Conservation (phyloP, 73 alveolate species). For the Blepharisma stoltei region DNA sequence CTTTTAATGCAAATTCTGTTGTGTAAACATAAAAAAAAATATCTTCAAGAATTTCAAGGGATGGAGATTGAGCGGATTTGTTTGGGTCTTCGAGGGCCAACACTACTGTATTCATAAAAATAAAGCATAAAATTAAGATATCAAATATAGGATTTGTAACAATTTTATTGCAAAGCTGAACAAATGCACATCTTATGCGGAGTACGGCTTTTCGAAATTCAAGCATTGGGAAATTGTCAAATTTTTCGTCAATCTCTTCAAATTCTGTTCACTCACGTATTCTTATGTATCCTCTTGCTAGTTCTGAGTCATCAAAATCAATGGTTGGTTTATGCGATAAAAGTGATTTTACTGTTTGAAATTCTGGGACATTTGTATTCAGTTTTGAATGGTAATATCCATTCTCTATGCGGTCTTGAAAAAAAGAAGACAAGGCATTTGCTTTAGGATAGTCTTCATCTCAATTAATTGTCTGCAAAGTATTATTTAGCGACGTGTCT, state of each 20-base stretch:
- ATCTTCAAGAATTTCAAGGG: constrained; percentile 8
- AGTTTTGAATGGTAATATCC: too few relatives aligned
- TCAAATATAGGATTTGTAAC: constrained; percentile 34
- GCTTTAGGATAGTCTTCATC: too few relatives aligned
- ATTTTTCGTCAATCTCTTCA: background rate
- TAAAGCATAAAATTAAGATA: background rate
- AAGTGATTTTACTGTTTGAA: too few relatives aligned
- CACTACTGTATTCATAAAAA: constrained; percentile 33
- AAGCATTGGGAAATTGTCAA: background rate
- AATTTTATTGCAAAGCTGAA: constrained; percentile 2
- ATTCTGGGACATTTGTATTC: too few relatives aligned
- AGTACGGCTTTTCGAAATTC: constrained; percentile 11
- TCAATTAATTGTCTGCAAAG: too few relatives aligned
- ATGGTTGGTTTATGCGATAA: too few relatives aligned
- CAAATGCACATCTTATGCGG: background rate
- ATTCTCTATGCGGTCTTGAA: too few relatives aligned
- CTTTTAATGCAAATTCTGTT: constrained; percentile 31
- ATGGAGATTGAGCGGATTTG: background rate
- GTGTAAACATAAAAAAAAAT: constrained; percentile 29
- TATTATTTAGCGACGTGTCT: too few relatives aligned
- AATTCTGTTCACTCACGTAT: background rate
- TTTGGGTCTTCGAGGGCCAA: constrained; percentile 33
- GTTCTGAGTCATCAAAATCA: too few relatives aligned
- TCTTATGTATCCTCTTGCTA: too few relatives aligned
- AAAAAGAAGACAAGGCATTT: too few relatives aligned